These are phyloP conservation scores for Penicillium sp. DNA, from an alignment of 2,329 filamentous ascomycete species.

Conservation along the genomic window DNA sequence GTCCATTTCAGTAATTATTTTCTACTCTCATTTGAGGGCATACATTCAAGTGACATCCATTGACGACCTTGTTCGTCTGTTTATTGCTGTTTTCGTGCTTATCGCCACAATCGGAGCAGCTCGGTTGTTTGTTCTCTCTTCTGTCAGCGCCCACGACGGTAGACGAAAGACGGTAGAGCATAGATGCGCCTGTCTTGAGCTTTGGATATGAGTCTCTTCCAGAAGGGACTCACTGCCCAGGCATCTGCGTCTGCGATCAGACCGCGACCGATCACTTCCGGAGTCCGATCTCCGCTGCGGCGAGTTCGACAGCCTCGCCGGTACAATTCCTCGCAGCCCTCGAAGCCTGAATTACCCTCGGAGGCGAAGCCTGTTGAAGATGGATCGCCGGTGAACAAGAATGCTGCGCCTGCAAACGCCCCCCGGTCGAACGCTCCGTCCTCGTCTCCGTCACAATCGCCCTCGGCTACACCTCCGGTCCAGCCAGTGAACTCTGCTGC, in stretches of 20 bases:
- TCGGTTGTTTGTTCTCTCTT: not conserved
- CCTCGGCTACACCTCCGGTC: not conserved
- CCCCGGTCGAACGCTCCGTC: constrained; percentile 1
- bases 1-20: not conserved
- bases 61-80: not conserved
- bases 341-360: constrained; percentile 6
- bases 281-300: constrained; percentile 14
- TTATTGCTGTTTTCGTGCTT: constrained; percentile 13
- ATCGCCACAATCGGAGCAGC: constrained; percentile 18
- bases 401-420: not conserved
- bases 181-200: constrained; percentile 6
- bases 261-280: constrained; percentile 11
- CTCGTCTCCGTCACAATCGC: not conserved
- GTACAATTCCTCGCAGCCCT: constrained; percentile 12
- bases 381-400: constrained; percentile 2
- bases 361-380: constrained; percentile 1
- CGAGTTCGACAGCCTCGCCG: constrained; percentile 19
- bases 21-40: not conserved
- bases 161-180: not conserved
- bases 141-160: not conserved
- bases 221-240: constrained; percentile 13
- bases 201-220: constrained; percentile 17
- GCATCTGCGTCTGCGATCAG: constrained; percentile 10
- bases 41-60: not conserved
- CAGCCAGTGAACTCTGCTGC: constrained; percentile 12